These are phyloP conservation scores for Tetracentron sinense DNA, from an alignment of 164 flowering plant genomes.

Conservation along the genomic window DNA sequence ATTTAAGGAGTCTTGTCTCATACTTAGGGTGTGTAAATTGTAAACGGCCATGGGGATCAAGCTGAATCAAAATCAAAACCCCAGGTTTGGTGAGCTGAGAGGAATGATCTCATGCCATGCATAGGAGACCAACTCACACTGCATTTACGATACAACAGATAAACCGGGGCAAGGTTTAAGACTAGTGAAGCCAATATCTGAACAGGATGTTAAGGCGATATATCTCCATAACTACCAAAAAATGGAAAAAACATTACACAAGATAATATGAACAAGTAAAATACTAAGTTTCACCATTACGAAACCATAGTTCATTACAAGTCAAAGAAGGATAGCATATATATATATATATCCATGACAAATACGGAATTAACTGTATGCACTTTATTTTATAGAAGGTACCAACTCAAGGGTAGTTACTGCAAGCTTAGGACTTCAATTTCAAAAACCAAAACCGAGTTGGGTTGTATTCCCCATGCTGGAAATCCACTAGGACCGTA, in stretches of 20 bases:
- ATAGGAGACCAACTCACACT: not conserved
- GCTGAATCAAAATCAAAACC: not conserved
- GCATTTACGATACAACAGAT: not conserved
- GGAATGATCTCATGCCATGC: not conserved
- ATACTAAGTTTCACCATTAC: not conserved
- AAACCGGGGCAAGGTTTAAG: no score
- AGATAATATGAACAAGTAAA: not conserved
- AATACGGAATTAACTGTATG: not conserved
- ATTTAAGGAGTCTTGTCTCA: no score
- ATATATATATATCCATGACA: constrained; percentile 7
- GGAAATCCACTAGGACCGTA: constrained; percentile 85
- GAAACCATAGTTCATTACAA: not conserved
- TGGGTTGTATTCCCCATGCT: constrained; percentile 88
- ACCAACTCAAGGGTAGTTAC: constrained; percentile 17
- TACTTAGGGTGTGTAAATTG: not conserved
- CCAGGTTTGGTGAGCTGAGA: no score
- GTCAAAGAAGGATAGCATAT: not conserved
- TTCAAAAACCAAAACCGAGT: constrained; percentile 79
- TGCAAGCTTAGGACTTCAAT: constrained; percentile 63
- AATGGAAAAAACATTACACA: not conserved
- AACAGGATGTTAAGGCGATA: not conserved
- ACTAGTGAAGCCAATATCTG: no score
- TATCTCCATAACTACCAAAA: not conserved
- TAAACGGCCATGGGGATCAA: not conserved
- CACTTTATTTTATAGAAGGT: not conserved